phyloP scores from a whole-genome alignment of 2,329 filamentous ascomycete species.

The Aureobasidium lini region DNA sequence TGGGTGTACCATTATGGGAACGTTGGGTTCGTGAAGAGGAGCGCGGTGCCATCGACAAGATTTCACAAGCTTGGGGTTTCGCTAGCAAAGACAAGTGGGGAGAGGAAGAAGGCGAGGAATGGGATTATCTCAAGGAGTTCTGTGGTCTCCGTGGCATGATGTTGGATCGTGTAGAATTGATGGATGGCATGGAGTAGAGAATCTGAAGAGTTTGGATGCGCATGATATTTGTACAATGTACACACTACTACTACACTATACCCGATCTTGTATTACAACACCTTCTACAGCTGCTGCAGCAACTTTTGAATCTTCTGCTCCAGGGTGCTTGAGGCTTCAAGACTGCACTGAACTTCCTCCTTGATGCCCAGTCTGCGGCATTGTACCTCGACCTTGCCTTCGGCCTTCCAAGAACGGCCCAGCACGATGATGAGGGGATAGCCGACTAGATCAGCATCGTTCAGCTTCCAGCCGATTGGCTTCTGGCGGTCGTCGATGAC shows the following conservation, averaged over 20 bases:
- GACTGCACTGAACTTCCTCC: conserved; percentile 46
- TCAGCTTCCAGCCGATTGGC: conserved; percentile 74
- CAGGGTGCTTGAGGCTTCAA: conserved; percentile 32
- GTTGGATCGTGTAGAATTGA: conserved; percentile 78
- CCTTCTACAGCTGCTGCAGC: conserved; percentile 45
- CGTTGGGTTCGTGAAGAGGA: conserved; percentile 89
- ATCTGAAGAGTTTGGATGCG: background rate
- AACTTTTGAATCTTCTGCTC: conserved; percentile 40
- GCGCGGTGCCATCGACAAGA: conserved; percentile 73
- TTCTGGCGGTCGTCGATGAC: conserved; percentile 64
- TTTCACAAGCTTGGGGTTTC: conserved; percentile 89
- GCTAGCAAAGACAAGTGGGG: conserved; percentile 70
- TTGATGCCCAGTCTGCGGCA: conserved; percentile 61
- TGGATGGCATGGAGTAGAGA: conserved; percentile 77
- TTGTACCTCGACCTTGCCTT: conserved; percentile 64
- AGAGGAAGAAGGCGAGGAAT: conserved; percentile 85
- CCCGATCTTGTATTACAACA: background rate
- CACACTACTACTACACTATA: background rate
- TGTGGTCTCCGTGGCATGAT: conserved; percentile 80
- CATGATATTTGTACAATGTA: background rate
- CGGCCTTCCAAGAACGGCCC: conserved; percentile 59
- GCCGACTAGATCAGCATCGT: conserved; percentile 81
- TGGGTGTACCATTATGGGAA: conserved; percentile 69
- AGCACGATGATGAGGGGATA: conserved; percentile 79
- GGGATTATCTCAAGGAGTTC: conserved; percentile 79